Evolutionary conservation across 768 basidiomycete genomes (phyloP), one percentile per base, ranked within the genome.

Genomic region (Naematelia aurantialba): DNA sequence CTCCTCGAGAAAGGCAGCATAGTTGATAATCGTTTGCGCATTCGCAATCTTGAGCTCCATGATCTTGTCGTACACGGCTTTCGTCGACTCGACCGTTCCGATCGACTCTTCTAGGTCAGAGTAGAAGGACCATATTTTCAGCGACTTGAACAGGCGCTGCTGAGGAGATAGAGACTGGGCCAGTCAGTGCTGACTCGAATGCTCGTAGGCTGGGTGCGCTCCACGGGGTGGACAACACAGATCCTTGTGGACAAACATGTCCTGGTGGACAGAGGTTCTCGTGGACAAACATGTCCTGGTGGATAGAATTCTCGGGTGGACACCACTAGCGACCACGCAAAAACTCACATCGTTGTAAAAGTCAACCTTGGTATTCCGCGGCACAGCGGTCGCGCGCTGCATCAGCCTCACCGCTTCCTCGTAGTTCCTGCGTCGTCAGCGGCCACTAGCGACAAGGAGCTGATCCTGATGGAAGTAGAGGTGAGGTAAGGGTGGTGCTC

Each of bases 71-170:
- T 98, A 98, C 1, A 93, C 90, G 0, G 82, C 83, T 76, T 98
- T 97, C 1, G 94, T 82, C 0, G 87, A 88, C 58, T 94, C 91
- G 17, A 96, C 88, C 0, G 91, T 86, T 0, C 94, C 93, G 69
- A 98, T 90, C 0, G 92, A 93, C 75, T 99, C 96, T 76, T 98
- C 93, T 17, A 98, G 82, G 71, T 99, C 96, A 66, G 94, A 88
- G 73, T 94, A 97, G 81, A 96, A 98, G 0, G 93, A 96, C 96
- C 96, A 99, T 0, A 99, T 83, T 76, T 99, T 99, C 58, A 99
- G 80, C 0, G 92, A 96, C 73, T 99, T 99, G 84, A 99, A 98
- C 46, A 99, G 79, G 22, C 96, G 86, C 3, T 84, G 81, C 81
- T 98, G 96, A 1, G 87, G 88, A 17, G 91, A 81, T 22, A 97